Evolutionary conservation across 1,139 yeast genomes (phyloP).

Genomic region (Nadsonia commutata): DNA sequence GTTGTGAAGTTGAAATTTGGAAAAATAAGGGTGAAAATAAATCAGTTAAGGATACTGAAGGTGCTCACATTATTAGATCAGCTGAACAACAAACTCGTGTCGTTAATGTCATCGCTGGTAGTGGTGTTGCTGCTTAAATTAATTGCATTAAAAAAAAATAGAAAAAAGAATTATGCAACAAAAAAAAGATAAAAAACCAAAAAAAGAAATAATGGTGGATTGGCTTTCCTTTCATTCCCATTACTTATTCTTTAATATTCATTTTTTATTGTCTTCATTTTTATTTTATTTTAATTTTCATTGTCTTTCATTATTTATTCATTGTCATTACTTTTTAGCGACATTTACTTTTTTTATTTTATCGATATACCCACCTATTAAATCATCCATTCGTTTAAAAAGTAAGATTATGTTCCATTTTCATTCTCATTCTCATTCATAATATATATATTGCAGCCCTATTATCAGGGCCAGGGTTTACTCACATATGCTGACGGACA

Average conservation of each 20-base stretch:
- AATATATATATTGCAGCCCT: too few species aligned
- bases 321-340: not conserved
- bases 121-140: not conserved
- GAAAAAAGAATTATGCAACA: not conserved
- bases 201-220: not conserved
- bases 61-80: not conserved
- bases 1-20: conserved; percentile 79
- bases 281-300: not conserved
- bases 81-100: not conserved
- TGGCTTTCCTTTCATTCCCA: not conserved
- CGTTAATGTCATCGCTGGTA: not conserved
- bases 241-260: not conserved
- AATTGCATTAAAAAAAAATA: not conserved
- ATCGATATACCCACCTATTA: too few species aligned
- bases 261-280: not conserved
- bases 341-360: too few species aligned
- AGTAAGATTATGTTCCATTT: too few species aligned
- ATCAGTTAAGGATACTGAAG: not conserved
- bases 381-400: too few species aligned
- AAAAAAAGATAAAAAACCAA: not conserved
- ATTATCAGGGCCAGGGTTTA: too few species aligned
- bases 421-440: too few species aligned
- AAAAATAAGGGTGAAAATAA: conserved; percentile 11
- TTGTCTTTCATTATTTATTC: not conserved
- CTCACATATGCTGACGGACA: too few species aligned